These are phyloP conservation scores for Hemileccinum rubropunctum DNA, from an alignment of 768 basidiomycete species.

Conservation along the genomic window DNA sequence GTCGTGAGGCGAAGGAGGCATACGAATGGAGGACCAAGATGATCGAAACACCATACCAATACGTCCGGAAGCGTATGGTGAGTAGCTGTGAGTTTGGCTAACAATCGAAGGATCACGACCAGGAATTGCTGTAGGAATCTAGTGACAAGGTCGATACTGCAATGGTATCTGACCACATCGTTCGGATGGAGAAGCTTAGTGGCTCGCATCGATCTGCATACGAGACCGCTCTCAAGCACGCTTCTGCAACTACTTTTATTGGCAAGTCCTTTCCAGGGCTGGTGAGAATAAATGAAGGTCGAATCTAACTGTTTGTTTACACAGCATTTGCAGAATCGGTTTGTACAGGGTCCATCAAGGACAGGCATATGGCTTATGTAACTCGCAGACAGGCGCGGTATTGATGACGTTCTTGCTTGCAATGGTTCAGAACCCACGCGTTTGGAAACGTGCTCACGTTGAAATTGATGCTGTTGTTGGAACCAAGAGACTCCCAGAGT, in stretches of 20 bases:
- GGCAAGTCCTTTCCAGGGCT: background rate
- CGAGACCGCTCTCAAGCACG: background rate
- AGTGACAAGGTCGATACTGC: background rate
- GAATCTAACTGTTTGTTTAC: background rate
- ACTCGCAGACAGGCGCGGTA: background rate
- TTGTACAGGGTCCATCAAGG: background rate
- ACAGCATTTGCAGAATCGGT: slow-evolving; percentile 3
- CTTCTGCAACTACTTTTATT: slow-evolving; percentile 3
- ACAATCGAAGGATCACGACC: no score
- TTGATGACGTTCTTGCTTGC: slow-evolving; percentile 4
- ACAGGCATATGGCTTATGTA: background rate
- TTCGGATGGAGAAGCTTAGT: slow-evolving; percentile 6
- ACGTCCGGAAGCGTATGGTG: background rate
- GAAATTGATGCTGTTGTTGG: slow-evolving; percentile 5
- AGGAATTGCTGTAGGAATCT: background rate
- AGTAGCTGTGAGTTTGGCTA: background rate
- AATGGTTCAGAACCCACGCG: slow-evolving; percentile 7
- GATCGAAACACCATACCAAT: slow-evolving; percentile 2
- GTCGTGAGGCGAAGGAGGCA: background rate
- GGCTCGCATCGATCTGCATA: background rate
- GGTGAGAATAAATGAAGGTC: background rate
- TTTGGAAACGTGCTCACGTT: slow-evolving; percentile 11
- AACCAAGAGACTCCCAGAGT: slow-evolving; percentile 1
- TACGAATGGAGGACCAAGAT: background rate
- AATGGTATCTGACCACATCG: slow-evolving; percentile 10